Evolutionary conservation across 257 asterid species (phyloP), one percentile per base, ranked within the genome.

Genomic region (Penstemon barbatus): DNA sequence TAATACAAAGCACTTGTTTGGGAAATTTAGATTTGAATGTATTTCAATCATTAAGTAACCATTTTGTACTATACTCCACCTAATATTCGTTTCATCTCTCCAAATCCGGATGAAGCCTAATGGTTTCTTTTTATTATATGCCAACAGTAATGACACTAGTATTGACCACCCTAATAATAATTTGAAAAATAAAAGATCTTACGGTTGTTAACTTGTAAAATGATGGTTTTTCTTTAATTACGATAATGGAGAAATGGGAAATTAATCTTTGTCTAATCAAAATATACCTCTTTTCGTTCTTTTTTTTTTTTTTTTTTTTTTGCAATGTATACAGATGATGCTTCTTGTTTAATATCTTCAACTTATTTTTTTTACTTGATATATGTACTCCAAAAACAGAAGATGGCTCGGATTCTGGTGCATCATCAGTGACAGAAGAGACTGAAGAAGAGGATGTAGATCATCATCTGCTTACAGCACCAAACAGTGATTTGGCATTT

Each of bases 401-500:
- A 38, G 87, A 85, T n/a, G 93, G 80, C 43, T 66, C 66, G 13
- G 87, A 77, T 57, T 75, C 86, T 8, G 80, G 68, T 8, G 78
- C 65, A 19, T 86, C 92, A 55, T 82, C 86, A 43, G 72, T 44
- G 51, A 6, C 81, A 5, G 85, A 70, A 59, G 96, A 72, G 71
- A 76, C 82, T 19, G 89, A 78, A 46, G 92, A 71, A 58, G 98
- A 88, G 74, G 87, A 82, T 36, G 65, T 74, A 43, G 87, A 83
- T 72, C 96, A 87, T 79, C 96, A 89, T 69, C 85, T 91, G 61
- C 80, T 87, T 53, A 80, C 81, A 19, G 68, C 81, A 38, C 83
- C 82, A 36, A 79, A 82, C 78, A 85, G 96, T 56, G 88, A 87
- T 62, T 73, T 89, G 49, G 86, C 95, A 19, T 89, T 85, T 73